Evolutionary conservation across 345 rosid species (phyloP).

Genomic region (Sonneratia caseolaris): DNA sequence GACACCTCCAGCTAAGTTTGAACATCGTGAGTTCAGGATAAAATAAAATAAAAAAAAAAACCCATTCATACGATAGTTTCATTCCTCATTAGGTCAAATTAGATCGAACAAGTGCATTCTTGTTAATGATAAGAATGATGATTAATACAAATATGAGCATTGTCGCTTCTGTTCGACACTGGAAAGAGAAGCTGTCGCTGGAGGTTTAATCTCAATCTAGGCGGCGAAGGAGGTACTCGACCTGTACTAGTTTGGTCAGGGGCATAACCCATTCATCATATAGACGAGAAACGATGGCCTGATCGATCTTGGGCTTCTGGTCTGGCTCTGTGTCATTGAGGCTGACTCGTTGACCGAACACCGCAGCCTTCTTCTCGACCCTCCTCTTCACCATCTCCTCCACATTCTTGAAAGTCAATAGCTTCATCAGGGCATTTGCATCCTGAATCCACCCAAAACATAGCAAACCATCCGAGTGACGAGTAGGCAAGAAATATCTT

Average conservation of each 20-base stretch:
- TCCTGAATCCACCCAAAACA: slow-evolving; percentile 34
- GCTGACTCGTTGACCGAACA: slow-evolving; percentile 58
- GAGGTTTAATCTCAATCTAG: slow-evolving; percentile 33
- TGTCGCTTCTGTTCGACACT: neutral
- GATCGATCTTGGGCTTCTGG: slow-evolving; percentile 51
- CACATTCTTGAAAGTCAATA: slow-evolving; percentile 54
- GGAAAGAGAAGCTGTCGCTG: neutral
- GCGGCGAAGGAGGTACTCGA: slow-evolving; percentile 77
- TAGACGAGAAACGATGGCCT: slow-evolving; percentile 48
- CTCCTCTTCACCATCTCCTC: slow-evolving; percentile 80
- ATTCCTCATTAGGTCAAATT: too few relatives aligned
- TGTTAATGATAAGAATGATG: neutral
- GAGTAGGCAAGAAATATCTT: too few relatives aligned
- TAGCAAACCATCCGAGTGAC: neutral
- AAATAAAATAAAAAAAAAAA: too few relatives aligned
- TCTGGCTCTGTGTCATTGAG: slow-evolving; percentile 8
- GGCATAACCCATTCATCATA: slow-evolving; percentile 84
- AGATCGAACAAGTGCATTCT: neutral
- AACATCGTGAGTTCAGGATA: too few relatives aligned
- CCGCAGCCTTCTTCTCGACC: slow-evolving; percentile 64
- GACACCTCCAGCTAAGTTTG: too few relatives aligned
- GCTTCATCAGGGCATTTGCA: slow-evolving; percentile 48
- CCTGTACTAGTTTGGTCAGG: slow-evolving; percentile 64
- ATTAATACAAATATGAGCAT: neutral
- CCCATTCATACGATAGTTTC: too few relatives aligned